Percentiles rank a stretch among this genome's conserved stretches.
Evolutionary conservation across 2,329 filamentous ascomycete genomes (phyloP).

Genomic region (Aspergillus vadensis): DNA sequence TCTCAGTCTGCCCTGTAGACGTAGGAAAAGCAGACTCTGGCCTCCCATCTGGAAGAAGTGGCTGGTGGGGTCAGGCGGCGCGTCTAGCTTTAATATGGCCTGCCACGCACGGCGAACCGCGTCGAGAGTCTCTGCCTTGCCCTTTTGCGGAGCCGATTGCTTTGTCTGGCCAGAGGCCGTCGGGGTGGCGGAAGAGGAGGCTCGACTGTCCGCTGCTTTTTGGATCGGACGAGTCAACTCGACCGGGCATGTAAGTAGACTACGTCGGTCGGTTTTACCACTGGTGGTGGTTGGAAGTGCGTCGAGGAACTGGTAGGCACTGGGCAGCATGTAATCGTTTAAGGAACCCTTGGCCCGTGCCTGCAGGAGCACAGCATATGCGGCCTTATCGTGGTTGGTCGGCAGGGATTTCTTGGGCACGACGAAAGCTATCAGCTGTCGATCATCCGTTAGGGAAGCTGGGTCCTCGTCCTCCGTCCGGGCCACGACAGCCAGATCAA

Average conservation of each 20-base stretch:
- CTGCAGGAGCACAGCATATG: background rate
- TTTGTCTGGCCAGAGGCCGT: background rate
- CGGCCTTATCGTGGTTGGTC: background rate
- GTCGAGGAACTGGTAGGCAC: slow-evolving; percentile 1
- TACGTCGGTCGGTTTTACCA: slow-evolving; percentile 6
- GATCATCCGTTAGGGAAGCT: background rate
- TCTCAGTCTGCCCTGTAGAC: slow-evolving; percentile 1
- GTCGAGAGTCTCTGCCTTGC: background rate
- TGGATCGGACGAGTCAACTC: background rate
- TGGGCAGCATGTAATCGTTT: slow-evolving; percentile 8
- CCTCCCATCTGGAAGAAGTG: slow-evolving; percentile 4
- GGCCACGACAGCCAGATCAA: background rate
- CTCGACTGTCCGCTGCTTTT: background rate
- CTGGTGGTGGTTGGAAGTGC: background rate
- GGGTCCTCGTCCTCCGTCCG: background rate
- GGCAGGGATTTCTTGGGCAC: background rate
- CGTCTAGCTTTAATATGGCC: slow-evolving; percentile 1
- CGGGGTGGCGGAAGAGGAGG: background rate
- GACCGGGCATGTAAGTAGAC: background rate
- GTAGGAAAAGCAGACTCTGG: slow-evolving; percentile 1
- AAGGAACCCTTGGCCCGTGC: background rate
- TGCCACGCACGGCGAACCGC: background rate
- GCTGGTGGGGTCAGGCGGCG: background rate
- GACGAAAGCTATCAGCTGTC: slow-evolving; percentile 8
- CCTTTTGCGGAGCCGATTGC: background rate